Evolutionary conservation across 208 protist genomes (phyloP).

Genomic region (Strigomonas culicis): DNA sequence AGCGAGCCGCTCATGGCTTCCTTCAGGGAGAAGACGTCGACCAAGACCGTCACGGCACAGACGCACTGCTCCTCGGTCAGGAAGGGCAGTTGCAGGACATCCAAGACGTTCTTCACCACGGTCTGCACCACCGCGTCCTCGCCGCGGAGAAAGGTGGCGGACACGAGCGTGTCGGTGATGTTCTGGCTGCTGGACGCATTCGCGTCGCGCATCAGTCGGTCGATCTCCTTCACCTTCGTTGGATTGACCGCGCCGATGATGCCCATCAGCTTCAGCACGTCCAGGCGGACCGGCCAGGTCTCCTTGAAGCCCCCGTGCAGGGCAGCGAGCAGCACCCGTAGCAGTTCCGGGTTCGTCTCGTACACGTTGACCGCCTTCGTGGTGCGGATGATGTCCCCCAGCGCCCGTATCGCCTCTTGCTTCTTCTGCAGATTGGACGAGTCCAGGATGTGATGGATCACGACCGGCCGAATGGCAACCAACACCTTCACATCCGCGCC

Average conservation of each 20-base stretch:
- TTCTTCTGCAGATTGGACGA: conserved; percentile 80
- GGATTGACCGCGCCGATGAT: conserved; percentile 88
- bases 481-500: conserved; percentile 70
- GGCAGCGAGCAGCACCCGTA: conserved; percentile 73
- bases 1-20: conserved; percentile 44
- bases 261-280: conserved; percentile 89
- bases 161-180: conserved; percentile 3
- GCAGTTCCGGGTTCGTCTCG: conserved; percentile 67
- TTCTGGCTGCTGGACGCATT: conserved; percentile 15
- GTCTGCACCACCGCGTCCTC: conserved; percentile 74
- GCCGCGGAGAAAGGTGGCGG: conserved; percentile 18
- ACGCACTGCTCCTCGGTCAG: conserved; percentile 82
- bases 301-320: conserved; percentile 88
- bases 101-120: conserved; percentile 65
- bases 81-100: conserved; percentile 78
- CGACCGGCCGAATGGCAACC: conserved; percentile 53
- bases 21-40: conserved; percentile 65
- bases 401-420: conserved; percentile 75
- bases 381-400: conserved; percentile 85
- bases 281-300: conserved; percentile 78
- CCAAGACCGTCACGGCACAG: conserved; percentile 67
- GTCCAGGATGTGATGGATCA: conserved; percentile 80
- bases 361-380: conserved; percentile 85
- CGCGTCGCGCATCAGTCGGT: conserved; percentile 44
- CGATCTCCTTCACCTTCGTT: conserved; percentile 76